Evolutionary conservation across 2,329 filamentous ascomycete species (phyloP).

Genomic region (Arthrobotrys entomopaga): DNA sequence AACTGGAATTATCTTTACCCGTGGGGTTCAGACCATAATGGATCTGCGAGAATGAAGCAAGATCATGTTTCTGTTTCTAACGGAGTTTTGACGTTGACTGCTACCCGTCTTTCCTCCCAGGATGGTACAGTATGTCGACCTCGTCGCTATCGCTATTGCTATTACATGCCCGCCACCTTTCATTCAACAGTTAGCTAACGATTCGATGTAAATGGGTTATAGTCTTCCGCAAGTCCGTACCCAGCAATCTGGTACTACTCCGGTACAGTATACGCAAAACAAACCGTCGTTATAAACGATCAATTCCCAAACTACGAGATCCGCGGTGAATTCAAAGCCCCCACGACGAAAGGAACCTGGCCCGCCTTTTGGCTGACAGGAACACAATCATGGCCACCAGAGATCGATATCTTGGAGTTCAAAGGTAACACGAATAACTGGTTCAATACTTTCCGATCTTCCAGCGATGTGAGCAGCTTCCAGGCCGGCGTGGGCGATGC

Average conservation of each 20-base stretch:
- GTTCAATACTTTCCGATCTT: constrained; percentile 69
- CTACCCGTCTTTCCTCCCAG: constrained; percentile 64
- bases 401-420: constrained; percentile 72
- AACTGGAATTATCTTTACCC: constrained; percentile 69
- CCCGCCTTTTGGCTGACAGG: constrained; percentile 71
- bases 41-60: constrained; percentile 68
- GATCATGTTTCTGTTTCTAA: constrained; percentile 63
- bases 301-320: constrained; percentile 64
- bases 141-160: no score
- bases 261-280: constrained; percentile 63
- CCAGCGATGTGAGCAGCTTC: constrained; percentile 64
- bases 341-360: constrained; percentile 65
- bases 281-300: constrained; percentile 62
- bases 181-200: no score
- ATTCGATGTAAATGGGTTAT: background rate
- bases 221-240: constrained; percentile 59
- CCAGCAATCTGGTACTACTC: constrained; percentile 67
- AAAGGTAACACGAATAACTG: constrained; percentile 69
- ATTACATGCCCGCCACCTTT: no score
- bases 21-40: constrained; percentile 70
- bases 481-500: constrained; percentile 66
- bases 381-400: constrained; percentile 69
- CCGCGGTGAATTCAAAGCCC: constrained; percentile 63
- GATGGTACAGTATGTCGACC: constrained; percentile 55
- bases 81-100: constrained; percentile 65